These are phyloP conservation scores for Eucalyptus erythrocorys DNA, from an alignment of 345 rosid genomes.

Conservation along the genomic window DNA sequence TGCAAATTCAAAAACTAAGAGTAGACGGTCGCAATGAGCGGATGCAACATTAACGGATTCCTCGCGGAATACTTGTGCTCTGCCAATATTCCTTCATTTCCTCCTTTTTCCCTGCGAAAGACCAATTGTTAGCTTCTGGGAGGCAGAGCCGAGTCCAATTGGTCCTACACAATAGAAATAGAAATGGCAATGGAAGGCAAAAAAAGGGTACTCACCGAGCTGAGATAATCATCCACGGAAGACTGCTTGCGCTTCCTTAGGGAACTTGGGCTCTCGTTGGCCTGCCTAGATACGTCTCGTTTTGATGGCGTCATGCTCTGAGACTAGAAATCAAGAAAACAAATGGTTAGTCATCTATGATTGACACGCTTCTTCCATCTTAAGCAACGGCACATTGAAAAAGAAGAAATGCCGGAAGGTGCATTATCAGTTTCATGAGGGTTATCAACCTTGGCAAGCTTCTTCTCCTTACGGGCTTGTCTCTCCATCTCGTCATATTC, in stretches of 20 bases:
- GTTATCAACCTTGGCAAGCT: conserved; percentile 69
- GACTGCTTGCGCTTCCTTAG: conserved; percentile 71
- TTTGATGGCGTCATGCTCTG: conserved; percentile 70
- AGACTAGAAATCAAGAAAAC: background rate
- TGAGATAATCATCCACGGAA: conserved; percentile 69
- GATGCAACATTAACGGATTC: background rate
- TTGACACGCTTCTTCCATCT: background rate
- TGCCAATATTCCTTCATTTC: background rate
- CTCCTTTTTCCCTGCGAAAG: conserved; percentile 5
- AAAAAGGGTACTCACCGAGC: conserved; percentile 20
- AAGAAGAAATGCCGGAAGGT: background rate
- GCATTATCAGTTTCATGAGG: background rate
- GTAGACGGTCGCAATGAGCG: background rate
- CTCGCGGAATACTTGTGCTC: background rate
- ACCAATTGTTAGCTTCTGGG: background rate
- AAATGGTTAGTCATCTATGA: background rate
- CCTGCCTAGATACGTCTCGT: conserved; percentile 47
- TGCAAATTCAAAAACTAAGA: background rate
- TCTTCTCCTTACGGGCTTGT: conserved; percentile 95
- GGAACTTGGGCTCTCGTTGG: conserved; percentile 50
- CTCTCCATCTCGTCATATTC: conserved; percentile 94
- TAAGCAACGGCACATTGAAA: background rate
- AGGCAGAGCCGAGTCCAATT: background rate
- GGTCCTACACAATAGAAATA: background rate
- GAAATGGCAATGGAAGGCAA: background rate